Percentiles rank a stretch among this genome's conserved stretches.
phyloP scores from a whole-genome alignment of 768 basidiomycete species.

The Phylloporus scabripes region DNA sequence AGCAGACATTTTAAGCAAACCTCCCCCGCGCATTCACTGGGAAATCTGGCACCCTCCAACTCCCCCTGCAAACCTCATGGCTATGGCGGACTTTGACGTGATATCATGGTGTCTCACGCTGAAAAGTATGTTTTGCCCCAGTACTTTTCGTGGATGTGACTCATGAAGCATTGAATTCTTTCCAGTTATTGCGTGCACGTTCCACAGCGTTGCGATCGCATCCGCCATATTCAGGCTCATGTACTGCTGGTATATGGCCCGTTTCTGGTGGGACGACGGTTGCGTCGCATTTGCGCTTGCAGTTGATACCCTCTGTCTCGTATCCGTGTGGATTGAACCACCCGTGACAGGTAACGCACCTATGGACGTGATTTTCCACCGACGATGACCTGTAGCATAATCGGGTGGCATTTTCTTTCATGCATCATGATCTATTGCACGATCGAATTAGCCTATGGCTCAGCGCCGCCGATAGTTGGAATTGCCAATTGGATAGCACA shows the following conservation, averaged over 20 bases:
- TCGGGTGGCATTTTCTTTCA: not conserved
- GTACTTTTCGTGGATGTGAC: not conserved
- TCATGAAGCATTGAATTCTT: not conserved
- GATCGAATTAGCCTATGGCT: not conserved
- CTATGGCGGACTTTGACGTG: not conserved
- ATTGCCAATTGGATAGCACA: slow-evolving; percentile 10
- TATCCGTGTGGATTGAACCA: slow-evolving; percentile 3
- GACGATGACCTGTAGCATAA: not conserved
- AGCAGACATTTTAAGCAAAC: not conserved
- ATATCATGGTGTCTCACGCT: slow-evolving; percentile 10
- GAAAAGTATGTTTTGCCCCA: slow-evolving; percentile 8
- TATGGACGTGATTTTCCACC: no score
- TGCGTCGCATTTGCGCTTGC: slow-evolving; percentile 1
- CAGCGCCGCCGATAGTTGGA: not conserved
- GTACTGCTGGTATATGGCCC: slow-evolving; percentile 16
- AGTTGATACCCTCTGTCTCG: slow-evolving; percentile 7
- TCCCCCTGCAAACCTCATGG: not conserved
- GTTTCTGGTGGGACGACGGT: slow-evolving; percentile 30
- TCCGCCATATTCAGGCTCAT: slow-evolving; percentile 21
- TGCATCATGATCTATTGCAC: not conserved
- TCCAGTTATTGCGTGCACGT: slow-evolving; percentile 13
- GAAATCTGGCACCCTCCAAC: not conserved
- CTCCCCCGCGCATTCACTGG: not conserved
- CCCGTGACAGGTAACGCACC: slow-evolving; percentile 4
- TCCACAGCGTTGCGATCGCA: slow-evolving; percentile 20